These are phyloP conservation scores for Rhamnella rubrinervis DNA, from an alignment of 331 rosid species.

Conservation along the genomic window DNA sequence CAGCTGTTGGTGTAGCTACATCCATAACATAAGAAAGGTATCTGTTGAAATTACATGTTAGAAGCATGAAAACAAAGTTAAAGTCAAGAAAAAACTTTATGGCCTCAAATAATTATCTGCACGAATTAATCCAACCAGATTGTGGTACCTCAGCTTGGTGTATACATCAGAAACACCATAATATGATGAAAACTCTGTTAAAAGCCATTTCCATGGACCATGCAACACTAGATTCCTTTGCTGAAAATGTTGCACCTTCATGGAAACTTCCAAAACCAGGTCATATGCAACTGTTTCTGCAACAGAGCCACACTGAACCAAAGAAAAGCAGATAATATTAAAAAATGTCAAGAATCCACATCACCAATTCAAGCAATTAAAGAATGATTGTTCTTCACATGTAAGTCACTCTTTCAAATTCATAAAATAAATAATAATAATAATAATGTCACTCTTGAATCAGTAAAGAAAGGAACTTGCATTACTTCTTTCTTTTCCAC, in stretches of 20 bases:
- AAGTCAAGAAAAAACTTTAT: neutral
- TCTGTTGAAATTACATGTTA: conserved; percentile 38
- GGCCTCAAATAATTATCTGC: neutral
- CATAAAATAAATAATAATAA: too few species aligned
- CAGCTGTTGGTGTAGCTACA: conserved; percentile 96
- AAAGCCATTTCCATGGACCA: conserved; percentile 98
- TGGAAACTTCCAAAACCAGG: conserved; percentile 82
- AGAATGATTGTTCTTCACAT: too few species aligned
- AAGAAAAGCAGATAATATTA: conserved; percentile 7
- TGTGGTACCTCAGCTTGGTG: conserved; percentile 77
- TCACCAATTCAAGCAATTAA: neutral
- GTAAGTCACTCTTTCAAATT: too few species aligned
- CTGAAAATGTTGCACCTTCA: conserved; percentile 88
- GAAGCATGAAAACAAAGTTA: conserved; percentile 11
- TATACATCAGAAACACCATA: conserved; percentile 92
- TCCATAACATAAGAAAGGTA: conserved; percentile 96
- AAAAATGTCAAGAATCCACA: neutral
- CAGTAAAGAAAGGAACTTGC: neutral
- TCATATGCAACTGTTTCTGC: conserved; percentile 99
- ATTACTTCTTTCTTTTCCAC: too few species aligned
- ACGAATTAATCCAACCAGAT: conserved; percentile 17
- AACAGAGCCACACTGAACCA: conserved; percentile 75
- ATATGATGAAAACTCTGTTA: conserved; percentile 83
- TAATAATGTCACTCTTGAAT: neutral
- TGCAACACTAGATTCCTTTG: conserved; percentile 74